phyloP scores from a whole-genome alignment of 2,329 filamentous ascomycete species.

The Ceratocystis cubensis region DNA sequence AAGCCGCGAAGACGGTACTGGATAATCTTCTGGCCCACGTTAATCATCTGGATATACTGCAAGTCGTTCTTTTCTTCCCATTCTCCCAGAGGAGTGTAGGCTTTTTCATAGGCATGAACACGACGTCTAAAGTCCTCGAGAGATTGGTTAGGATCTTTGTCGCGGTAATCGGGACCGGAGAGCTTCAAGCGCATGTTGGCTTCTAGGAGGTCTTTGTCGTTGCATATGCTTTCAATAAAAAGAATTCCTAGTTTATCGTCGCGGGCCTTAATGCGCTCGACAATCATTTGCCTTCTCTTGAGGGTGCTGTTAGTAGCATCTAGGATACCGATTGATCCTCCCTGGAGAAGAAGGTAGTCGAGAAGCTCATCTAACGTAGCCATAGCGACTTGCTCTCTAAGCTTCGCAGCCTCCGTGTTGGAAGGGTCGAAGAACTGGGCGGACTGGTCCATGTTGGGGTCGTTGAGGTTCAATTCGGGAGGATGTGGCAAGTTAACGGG shows the following conservation, averaged over 20 bases:
- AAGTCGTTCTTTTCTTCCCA: slow-evolving; percentile 84
- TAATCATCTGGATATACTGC: slow-evolving; percentile 96
- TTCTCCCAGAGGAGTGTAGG: slow-evolving; percentile 78
- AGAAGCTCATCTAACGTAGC: slow-evolving; percentile 85
- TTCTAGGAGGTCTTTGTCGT: slow-evolving; percentile 72
- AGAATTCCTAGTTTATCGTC: slow-evolving; percentile 83
- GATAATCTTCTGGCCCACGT: slow-evolving; percentile 88
- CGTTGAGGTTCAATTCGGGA: slow-evolving; percentile 18
- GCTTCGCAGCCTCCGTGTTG: slow-evolving; percentile 66
- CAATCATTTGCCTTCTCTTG: slow-evolving; percentile 67
- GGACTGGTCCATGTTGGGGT: slow-evolving; percentile 57
- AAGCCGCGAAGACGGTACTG: slow-evolving; percentile 86
- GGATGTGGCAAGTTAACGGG: slow-evolving; percentile 29
- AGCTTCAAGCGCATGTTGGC: slow-evolving; percentile 96
- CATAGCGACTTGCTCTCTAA: slow-evolving; percentile 84
- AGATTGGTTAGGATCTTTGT: slow-evolving; percentile 77
- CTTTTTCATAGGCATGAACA: slow-evolving; percentile 84
- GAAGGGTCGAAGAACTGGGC: slow-evolving; percentile 88
- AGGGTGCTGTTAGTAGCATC: slow-evolving; percentile 97
- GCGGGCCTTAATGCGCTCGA: slow-evolving; percentile 66
- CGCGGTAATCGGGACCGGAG: slow-evolving; percentile 88
- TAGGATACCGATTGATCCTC: slow-evolving; percentile 84
- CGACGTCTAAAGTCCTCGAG: slow-evolving; percentile 85
- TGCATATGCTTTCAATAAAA: slow-evolving; percentile 89
- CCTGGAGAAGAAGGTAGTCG: slow-evolving; percentile 70